phyloP scores from a whole-genome alignment of 2,329 filamentous ascomycete genomes.

The Xylariaceae sp. region DNA sequence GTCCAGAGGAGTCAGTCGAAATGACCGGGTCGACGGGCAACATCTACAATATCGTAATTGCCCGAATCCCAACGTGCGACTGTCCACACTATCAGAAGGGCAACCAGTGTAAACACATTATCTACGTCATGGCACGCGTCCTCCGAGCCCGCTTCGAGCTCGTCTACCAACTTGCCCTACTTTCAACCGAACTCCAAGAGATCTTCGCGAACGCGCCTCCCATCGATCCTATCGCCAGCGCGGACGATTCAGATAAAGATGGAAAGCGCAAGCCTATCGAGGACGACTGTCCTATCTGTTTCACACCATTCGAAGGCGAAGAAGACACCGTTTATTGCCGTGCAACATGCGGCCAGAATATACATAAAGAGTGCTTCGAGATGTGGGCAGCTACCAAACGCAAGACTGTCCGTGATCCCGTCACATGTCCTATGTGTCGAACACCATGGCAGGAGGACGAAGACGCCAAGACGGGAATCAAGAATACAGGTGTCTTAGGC shows the following conservation, averaged over 20 bases:
- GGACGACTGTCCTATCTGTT: slow-evolving; percentile 57
- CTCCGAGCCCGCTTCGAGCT: slow-evolving; percentile 53
- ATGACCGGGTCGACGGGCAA: slow-evolving; percentile 64
- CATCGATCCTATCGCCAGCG: slow-evolving; percentile 35
- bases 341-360: slow-evolving; percentile 51
- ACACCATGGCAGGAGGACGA: slow-evolving; percentile 51
- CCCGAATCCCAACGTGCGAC: slow-evolving; percentile 47
- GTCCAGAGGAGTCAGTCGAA: slow-evolving; percentile 50
- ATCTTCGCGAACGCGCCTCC: slow-evolving; percentile 54
- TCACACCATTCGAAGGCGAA: slow-evolving; percentile 40
- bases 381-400: slow-evolving; percentile 50
- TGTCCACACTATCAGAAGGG: slow-evolving; percentile 53
- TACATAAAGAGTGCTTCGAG: slow-evolving; percentile 51
- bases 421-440: slow-evolving; percentile 61
- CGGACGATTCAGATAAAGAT: slow-evolving; percentile 15
- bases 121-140: slow-evolving; percentile 59
- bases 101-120: slow-evolving; percentile 62
- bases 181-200: slow-evolving; percentile 54
- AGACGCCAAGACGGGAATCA: slow-evolving; percentile 40
- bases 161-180: slow-evolving; percentile 59
- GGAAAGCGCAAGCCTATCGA: slow-evolving; percentile 47
- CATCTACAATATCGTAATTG: slow-evolving; percentile 56
- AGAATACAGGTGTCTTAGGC: slow-evolving; percentile 37
- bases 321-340: slow-evolving; percentile 47
- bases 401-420: slow-evolving; percentile 28